Base-by-base conservation (phyloP, 2,329 filamentous ascomycete species). In the Colletotrichum ledebouriae region DNA sequence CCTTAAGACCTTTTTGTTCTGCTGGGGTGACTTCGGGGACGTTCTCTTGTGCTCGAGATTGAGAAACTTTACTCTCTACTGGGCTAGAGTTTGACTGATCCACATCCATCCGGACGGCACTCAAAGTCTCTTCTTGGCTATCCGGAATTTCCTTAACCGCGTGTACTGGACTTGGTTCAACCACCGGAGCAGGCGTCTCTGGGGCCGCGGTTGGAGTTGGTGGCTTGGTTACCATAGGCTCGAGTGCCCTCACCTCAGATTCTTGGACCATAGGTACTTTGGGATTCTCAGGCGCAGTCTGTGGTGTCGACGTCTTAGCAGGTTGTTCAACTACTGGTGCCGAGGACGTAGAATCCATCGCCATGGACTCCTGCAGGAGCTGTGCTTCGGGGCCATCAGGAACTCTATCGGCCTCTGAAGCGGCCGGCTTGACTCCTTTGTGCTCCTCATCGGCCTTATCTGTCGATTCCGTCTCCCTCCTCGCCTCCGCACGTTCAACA, bases 401-500 rank as follows among this genome's bases (percentile, higher is more conserved):
- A 72, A 63, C 72, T 68, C 47, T 67, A 42, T 73, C 71, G 9
- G 65, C 58, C 6, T 70, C 67, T 2, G 60, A 11, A 34, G 37
- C 9, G 2, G n/a, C 61, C n/a, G 65, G 58, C 67, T 67, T 37
- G 57, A 67, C 29, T 5, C 29, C 57, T 44, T 63, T 58, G 6
- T 60, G 50, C n/a, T 25, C 44, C 29, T 71, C 76, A 12, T 74
- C 74, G 9, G 72, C 73, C 53, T 76, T 73, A 55, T 78, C 75
- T 55, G 67, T 77, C 75, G 73, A 82, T 75, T 75, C 81, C 73
- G 71, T 81, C 70, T 65, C 68, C 39, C 72, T 71, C 56, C 72
- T 74, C 44, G 63, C 76, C 50, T 83, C 84, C 59, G 78, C 77
- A 39, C 81, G 80, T 73, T 89, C 84, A 15, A 83, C 77, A 72